Evolutionary conservation across 1,284 basidiomycete species (phyloP), one percentile per base, ranked within the genome.

Genomic region (Leucoagaricus sp.): DNA sequence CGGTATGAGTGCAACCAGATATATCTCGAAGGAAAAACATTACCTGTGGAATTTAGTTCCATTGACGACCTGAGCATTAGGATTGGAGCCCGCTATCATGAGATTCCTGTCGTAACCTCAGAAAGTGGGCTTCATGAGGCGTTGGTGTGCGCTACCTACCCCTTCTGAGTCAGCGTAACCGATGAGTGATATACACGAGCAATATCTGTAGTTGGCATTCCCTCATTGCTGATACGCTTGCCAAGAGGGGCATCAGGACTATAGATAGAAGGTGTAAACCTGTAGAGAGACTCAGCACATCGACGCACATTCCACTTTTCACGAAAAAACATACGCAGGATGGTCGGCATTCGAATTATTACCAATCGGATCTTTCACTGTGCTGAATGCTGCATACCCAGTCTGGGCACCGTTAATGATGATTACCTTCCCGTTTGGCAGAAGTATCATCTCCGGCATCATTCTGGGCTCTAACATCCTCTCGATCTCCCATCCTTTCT

Each of bases 141-240:
- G 85, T 58, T 93, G 82, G 83, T 91, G 84, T 55, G 93, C 4
- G 7, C 21, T n/a, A 19, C 71, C 46, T 81, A 78, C 4, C 86
- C 91, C 41, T 74, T 72, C 8, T 89, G 89, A 13, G 86, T 86
- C 62, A 90, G 70, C 21, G 86, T 88, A 46, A 89, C 88, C 0
- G 87, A 82, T 9, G 87, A 90, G 63, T 96, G 93, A 68, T 96
- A 96, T 67, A 96, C 67, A 54, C 93, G 63, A n/a, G n/a, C n/a
- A n/a, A n/a, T n/a, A n/a, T n/a, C n/a, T n/a, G 87, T 92, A 0
- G 78, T 75, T 9, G 84, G 85, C 73, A 95, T 78, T 44, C 50
- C n/a, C 13, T 85, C 85, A 6, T 68, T 69, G 1, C 71, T 71
- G 2, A 94, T 91, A 19, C 93, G 82, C 52, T 75, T 69, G 7